Conservation (phyloP, 1,139 yeast genomes). For the Blastobotrys capitulatus region DNA sequence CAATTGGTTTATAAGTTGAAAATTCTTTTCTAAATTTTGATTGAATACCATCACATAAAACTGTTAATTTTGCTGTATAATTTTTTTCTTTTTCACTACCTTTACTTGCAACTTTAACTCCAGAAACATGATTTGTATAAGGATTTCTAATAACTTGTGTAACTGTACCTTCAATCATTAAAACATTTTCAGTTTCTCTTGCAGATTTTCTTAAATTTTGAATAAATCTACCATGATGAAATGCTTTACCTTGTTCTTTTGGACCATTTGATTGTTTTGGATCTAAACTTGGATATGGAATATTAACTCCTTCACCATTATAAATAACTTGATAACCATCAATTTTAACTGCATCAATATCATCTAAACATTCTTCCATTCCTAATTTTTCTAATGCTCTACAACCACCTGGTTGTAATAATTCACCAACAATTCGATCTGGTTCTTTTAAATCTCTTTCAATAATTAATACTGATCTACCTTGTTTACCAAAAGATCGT, state of each 20-base stretch:
- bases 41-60: conserved; percentile 91
- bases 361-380: conserved; percentile 70
- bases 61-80: conserved; percentile 58
- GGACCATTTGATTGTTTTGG: conserved; percentile 14
- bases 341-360: conserved; percentile 73
- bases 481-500: conserved; percentile 83
- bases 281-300: conserved; percentile 57
- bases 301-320: conserved; percentile 47
- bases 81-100: conserved; percentile 24
- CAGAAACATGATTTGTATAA: conserved; percentile 51
- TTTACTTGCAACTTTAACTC: conserved; percentile 45
- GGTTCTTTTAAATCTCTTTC: conserved; percentile 93
- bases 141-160: conserved; percentile 52
- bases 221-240: conserved; percentile 89
- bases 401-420: conserved; percentile 93
- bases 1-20: conserved; percentile 52
- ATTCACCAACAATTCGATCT: conserved; percentile 94
- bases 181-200: conserved; percentile 52
- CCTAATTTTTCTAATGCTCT: conserved; percentile 78
- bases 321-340: conserved; percentile 78
- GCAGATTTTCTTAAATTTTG: conserved; percentile 73
- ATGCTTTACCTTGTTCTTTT: conserved; percentile 64
- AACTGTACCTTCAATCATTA: conserved; percentile 78
- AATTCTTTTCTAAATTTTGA: conserved; percentile 84
- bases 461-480: conserved; percentile 54